Conservation (phyloP, 805 yeast species). For the Wickerhamiella hasegawae region DNA sequence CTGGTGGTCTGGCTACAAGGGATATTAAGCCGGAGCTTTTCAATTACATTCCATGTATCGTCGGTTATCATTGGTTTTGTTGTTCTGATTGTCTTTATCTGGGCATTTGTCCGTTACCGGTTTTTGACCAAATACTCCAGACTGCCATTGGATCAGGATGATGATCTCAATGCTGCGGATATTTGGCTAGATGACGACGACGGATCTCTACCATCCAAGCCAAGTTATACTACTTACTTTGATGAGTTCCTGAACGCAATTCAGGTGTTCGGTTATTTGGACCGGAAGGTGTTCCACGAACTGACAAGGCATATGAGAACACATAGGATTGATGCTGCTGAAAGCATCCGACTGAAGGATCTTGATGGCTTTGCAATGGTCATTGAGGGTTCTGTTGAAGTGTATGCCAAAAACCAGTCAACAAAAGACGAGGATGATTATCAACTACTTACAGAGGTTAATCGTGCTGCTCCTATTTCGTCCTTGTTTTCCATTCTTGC, state of each 20-base stretch:
- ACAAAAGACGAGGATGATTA: conserved; percentile 29
- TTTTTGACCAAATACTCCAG: conserved; percentile 50
- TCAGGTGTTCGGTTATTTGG: conserved; percentile 85
- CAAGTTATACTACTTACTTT: conserved; percentile 41
- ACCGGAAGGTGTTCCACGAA: conserved; percentile 80
- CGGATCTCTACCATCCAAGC: conserved; percentile 5
- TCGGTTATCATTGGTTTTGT: conserved; percentile 9
- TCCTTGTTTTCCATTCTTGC: conserved; percentile 69
- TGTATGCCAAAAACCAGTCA: conserved; percentile 18
- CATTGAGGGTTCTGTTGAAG: conserved; percentile 78
- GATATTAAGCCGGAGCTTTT: conserved; percentile 2
- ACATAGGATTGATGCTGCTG: conserved; percentile 62
- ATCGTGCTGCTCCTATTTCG: conserved; percentile 71
- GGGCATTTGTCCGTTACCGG: conserved; percentile 42
- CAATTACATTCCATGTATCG: conserved; percentile 8
- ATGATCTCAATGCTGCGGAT: conserved; percentile 29
- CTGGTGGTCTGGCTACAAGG: conserved; percentile 6
- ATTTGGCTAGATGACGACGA: conserved; percentile 26
- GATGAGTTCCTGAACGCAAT: conserved; percentile 85
- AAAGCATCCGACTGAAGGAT: conserved; percentile 55
- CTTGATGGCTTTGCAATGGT: conserved; percentile 78
- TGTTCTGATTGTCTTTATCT: conserved; percentile 20
- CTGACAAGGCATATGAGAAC: conserved; percentile 85
- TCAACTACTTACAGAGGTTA: conserved; percentile 64
- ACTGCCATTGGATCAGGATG: conserved; percentile 27